Evolutionary conservation across 73 alveolate genomes (phyloP).

Genomic region (Blepharisma japonicum): DNA sequence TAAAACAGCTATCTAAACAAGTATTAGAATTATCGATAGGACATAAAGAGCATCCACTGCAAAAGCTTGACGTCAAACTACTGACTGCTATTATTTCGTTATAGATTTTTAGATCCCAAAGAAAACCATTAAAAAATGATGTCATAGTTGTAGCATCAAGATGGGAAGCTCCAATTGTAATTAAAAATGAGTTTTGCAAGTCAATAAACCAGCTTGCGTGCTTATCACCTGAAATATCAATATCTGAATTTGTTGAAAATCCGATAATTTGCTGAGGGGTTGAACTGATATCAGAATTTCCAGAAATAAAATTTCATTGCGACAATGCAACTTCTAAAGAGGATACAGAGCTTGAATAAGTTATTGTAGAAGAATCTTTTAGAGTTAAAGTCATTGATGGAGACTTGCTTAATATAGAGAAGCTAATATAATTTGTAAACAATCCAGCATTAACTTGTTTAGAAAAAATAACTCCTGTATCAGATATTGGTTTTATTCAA

Average conservation of each 20-base stretch:
- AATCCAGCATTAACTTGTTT: not conserved
- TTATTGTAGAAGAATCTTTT: not conserved
- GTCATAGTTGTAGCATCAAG: not conserved
- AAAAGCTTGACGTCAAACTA: not conserved
- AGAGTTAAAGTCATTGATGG: not conserved
- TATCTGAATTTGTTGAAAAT: not conserved
- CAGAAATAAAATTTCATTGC: not conserved
- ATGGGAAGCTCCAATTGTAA: not conserved
- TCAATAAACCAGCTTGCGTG: not conserved
- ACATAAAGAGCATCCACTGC: conserved; percentile 6
- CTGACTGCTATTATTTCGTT: not conserved
- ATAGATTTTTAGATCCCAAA: not conserved
- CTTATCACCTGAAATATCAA: not conserved
- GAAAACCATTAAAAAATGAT: not conserved
- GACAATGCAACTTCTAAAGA: not conserved
- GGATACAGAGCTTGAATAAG: not conserved
- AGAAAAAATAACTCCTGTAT: not conserved
- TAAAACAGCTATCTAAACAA: not conserved
- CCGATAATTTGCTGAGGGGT: not conserved
- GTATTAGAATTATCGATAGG: conserved; percentile 9
- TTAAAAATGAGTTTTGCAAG: not conserved
- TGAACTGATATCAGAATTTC: not conserved
- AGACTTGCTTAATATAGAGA: not conserved
- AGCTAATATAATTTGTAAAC: not conserved
- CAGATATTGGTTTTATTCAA: not conserved